Conservation (phyloP, 768 basidiomycete genomes). For the Coprinellus aureogranulatus region DNA sequence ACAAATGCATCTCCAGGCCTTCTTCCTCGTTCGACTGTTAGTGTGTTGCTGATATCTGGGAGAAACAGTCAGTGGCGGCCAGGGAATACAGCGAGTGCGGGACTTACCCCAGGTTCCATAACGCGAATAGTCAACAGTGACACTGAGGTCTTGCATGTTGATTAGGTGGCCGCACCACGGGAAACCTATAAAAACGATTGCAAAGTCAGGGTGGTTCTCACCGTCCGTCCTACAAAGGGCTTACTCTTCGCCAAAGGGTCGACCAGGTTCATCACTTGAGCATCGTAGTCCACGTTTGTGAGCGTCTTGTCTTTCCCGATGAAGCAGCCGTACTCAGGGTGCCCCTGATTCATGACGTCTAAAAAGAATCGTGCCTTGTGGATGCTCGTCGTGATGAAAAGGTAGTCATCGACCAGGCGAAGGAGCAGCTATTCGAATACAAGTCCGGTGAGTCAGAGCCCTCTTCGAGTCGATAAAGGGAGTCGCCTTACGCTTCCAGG, state of each 20-base stretch:
- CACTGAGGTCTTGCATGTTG: constrained; percentile 69
- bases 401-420: constrained; percentile 91
- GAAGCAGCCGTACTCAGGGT: constrained; percentile 92
- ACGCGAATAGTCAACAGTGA: constrained; percentile 76
- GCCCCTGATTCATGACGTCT: constrained; percentile 74
- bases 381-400: constrained; percentile 74
- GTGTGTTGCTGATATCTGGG: constrained; percentile 58
- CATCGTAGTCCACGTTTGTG: constrained; percentile 75
- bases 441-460: too few relatives aligned
- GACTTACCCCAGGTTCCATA: constrained; percentile 39
- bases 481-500: constrained; percentile 56
- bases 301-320: constrained; percentile 87
- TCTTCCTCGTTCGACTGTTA: constrained; percentile 69
- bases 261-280: constrained; percentile 51
- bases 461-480: too few relatives aligned
- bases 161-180: constrained; percentile 93
- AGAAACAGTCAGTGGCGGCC: not conserved
- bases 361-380: constrained; percentile 67
- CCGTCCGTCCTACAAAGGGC: not conserved
- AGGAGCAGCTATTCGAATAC: constrained; percentile 68
- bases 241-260: constrained; percentile 38
- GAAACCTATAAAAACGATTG: constrained; percentile 54
- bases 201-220: not conserved
- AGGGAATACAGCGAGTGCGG: too few relatives aligned
- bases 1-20: constrained; percentile 63